These are phyloP conservation scores for Ganoderma sp. DNA, from an alignment of 1,284 basidiomycete genomes.

Conservation along the genomic window DNA sequence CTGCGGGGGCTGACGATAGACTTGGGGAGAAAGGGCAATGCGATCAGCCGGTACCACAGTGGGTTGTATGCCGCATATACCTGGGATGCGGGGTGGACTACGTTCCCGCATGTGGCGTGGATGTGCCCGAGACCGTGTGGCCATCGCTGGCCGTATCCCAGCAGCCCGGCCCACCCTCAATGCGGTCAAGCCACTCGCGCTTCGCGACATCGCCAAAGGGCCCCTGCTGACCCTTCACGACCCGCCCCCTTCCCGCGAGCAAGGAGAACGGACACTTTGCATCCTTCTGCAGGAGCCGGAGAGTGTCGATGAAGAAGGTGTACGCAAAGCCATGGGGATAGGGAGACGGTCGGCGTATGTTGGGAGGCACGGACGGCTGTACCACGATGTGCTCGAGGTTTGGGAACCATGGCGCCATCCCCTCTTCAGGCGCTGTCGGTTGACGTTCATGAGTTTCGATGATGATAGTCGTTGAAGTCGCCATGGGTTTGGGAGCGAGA, in stretches of 20 bases:
- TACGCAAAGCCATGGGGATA: background rate
- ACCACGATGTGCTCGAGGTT: constrained; percentile 8
- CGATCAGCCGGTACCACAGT: background rate
- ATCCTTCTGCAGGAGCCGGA: background rate
- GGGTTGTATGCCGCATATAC: background rate
- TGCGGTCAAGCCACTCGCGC: constrained; percentile 3
- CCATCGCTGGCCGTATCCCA: background rate
- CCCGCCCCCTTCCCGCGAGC: background rate
- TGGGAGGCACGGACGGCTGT: constrained; percentile 8
- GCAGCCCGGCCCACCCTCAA: background rate
- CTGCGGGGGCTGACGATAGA: too few relatives aligned
- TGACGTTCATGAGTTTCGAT: background rate
- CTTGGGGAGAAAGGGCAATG: background rate
- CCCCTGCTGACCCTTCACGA: background rate
- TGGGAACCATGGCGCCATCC: background rate
- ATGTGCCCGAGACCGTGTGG: background rate
- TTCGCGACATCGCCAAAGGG: background rate
- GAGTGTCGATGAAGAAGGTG: background rate
- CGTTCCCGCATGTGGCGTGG: background rate
- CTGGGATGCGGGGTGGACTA: background rate
- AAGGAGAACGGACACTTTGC: background rate
- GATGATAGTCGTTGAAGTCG: background rate
- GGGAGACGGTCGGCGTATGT: background rate
- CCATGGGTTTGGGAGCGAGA: too few relatives aligned
- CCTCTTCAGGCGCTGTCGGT: background rate